Evolutionary conservation across 805 yeast genomes (phyloP).

Genomic region (Candida rishiriensis): DNA sequence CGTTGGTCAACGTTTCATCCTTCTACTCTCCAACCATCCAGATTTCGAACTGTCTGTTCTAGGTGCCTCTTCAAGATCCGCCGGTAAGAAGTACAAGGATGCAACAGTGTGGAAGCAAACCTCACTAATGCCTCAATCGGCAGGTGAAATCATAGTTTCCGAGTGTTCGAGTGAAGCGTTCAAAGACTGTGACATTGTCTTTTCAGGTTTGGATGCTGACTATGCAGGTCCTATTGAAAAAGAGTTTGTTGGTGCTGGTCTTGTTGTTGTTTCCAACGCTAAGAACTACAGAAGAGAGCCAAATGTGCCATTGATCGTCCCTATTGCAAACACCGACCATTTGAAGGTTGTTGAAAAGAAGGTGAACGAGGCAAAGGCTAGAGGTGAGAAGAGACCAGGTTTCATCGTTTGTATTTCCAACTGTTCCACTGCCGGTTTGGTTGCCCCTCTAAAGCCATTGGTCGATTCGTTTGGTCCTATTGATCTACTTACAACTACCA

Average conservation of each 20-base stretch:
- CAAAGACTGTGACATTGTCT: slow-evolving; percentile 87
- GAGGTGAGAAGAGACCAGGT: slow-evolving; percentile 63
- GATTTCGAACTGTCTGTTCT: slow-evolving; percentile 78
- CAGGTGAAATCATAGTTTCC: slow-evolving; percentile 58
- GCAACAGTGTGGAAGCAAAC: slow-evolving; percentile 97
- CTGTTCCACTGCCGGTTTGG: slow-evolving; percentile 97
- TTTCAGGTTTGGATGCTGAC: slow-evolving; percentile 91
- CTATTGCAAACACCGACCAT: slow-evolving; percentile 92
- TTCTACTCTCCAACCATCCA: slow-evolving; percentile 81
- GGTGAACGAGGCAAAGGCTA: slow-evolving; percentile 48
- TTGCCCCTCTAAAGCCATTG: slow-evolving; percentile 94
- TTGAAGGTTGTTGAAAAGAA: slow-evolving; percentile 64
- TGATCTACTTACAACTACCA: slow-evolving; percentile 79
- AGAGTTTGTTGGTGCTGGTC: slow-evolving; percentile 75
- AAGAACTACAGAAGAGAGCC: slow-evolving; percentile 88
- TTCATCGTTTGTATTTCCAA: slow-evolving; percentile 92
- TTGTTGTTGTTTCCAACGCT: slow-evolving; percentile 88
- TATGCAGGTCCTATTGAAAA: slow-evolving; percentile 90
- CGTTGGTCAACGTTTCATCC: slow-evolving; percentile 93
- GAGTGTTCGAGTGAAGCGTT: slow-evolving; percentile 78
- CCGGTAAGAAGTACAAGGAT: slow-evolving; percentile 80
- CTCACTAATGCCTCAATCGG: slow-evolving; percentile 65
- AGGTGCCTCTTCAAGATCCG: slow-evolving; percentile 93
- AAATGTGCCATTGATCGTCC: slow-evolving; percentile 89
- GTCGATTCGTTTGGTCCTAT: slow-evolving; percentile 88